These are phyloP conservation scores for Oryza officinalis DNA, from an alignment of 176 grass and related monocot genomes.

Conservation along the genomic window DNA sequence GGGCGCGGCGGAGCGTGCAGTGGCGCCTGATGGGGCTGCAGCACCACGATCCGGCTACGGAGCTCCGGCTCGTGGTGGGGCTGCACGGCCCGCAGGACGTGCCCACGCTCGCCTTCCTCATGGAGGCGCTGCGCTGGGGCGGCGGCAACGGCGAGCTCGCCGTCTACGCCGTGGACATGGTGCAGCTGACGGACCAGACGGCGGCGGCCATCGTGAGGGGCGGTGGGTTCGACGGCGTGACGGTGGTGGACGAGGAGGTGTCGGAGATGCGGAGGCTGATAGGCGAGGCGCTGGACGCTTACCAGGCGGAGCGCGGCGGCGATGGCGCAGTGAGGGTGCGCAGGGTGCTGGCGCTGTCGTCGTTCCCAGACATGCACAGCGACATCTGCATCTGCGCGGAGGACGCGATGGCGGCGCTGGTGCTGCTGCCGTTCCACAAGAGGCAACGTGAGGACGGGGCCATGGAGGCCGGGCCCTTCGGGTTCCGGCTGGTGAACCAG, in stretches of 20 bases:
- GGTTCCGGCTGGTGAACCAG: conserved; percentile 64
- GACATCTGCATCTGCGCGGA: conserved; percentile 77
- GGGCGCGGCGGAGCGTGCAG: conserved; percentile 57
- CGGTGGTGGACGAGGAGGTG: conserved; percentile 69
- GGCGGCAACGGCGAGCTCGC: conserved; percentile 46
- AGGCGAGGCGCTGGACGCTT: conserved; percentile 60
- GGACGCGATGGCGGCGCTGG: conserved; percentile 59
- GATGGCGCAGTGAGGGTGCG: conserved; percentile 42
- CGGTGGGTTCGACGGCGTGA: conserved; percentile 52
- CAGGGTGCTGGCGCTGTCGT: conserved; percentile 55
- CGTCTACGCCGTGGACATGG: conserved; percentile 68
- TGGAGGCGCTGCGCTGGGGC: conserved; percentile 58
- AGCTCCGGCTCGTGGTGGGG: conserved; percentile 59
- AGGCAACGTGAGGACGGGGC: conserved; percentile 48
- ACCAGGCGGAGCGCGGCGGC: conserved; percentile 39
- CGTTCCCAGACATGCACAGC: conserved; percentile 71
- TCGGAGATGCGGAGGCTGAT: conserved; percentile 61
- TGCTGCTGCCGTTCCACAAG: conserved; percentile 70
- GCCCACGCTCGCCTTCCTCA: conserved; percentile 46
- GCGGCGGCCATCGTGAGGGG: conserved; percentile 58
- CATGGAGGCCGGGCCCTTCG: conserved; percentile 56
- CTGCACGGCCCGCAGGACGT: conserved; percentile 66
- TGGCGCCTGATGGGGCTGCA: conserved; percentile 70
- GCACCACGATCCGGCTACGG: conserved; percentile 47
- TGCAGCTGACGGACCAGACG: conserved; percentile 68